Base-by-base conservation (phyloP, 352 stramenopile genomes). In the Pythium rhizo-oryzae region DNA sequence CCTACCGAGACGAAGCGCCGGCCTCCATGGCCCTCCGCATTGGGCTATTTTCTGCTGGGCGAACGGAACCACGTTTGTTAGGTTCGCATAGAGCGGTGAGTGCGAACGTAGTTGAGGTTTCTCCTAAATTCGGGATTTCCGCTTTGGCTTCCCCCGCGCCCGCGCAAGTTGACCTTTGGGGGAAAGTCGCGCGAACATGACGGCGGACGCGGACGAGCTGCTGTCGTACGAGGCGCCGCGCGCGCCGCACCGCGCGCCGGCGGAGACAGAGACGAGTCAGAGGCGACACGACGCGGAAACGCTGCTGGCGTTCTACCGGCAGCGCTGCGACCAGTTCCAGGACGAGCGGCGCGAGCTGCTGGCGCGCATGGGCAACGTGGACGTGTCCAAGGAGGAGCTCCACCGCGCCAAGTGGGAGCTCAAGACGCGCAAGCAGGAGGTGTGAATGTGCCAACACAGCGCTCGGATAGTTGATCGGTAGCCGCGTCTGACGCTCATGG, bases 381-480 rank as follows among this genome's bases (percentile, higher is more conserved):
- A 91, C 76, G 79, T 92, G 11, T 84, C 82, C 8, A 92, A 93
- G 54, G 88, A 93, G 56, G 79, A 94, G 73, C 59, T 82, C 21
- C 84, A 94, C 72, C 76, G 81, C 19, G 65, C 84, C 35, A 88
- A 92, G 65, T 94, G 87, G 88, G 83, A 92, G 65, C 67, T 94
- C 23, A 76, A 76, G 47, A 75, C 66, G 49, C 81, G 82, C 62
- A 77, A 80, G 18, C 83, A 94, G 41, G 85, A n/a, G n/a, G n/a
- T n/a, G n/a, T n/a, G n/a, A n/a, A n/a, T n/a, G n/a, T n/a, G n/a
- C n/a, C n/a, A n/a, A n/a, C n/a, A n/a, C n/a, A n/a, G n/a, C n/a
- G n/a, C n/a, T n/a, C n/a, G n/a, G n/a, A n/a, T n/a, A n/a, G n/a
- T n/a, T n/a, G n/a, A n/a, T n/a, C n/a, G n/a, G n/a, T n/a, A n/a